Evolutionary conservation across 139 green algal genomes (phyloP), one percentile per base, ranked within the genome.

Genomic region (Chlorella vulgaris): DNA sequence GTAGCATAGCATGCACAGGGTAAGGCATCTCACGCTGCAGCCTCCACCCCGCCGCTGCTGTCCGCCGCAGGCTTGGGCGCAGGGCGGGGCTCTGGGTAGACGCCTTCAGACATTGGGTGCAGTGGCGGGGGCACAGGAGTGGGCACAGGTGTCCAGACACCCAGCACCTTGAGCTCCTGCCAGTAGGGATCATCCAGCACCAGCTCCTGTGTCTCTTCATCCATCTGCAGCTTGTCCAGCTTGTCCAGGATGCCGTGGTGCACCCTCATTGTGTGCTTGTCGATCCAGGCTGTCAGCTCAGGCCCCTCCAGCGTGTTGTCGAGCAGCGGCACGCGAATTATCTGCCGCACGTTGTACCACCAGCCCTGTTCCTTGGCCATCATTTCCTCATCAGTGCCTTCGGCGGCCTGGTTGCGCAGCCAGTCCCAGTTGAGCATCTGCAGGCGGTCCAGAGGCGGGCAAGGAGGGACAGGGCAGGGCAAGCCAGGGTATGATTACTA

Each of bases 381-480:
- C 21, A 29, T 28, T 26, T 60, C 40, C 50, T 51, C 31, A 21
- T 3, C 10, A 35, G 29, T 39, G 33, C 53, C 39, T 8, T 81
- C 13, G 1, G 42, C 40, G n/a, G 83, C 78, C 18, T n/a, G n/a
- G 71, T 88, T 88, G 53, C 4, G 4, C 40, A 78, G 36, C 83
- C 83, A 88, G 62, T 88, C 83, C 83, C 83, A 88, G 18, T 88
- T 85, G 5, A 85, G 24, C 78, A 88, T 33, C 83, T 87, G 66
- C 40, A 68, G 55, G 5, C 19, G 24, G 40, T 35, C 68, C 35
- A 38, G 3, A 1, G 22, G 6, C 22, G 39, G 10, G 61, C 19
- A 69, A 28, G 35, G 36, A 7, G 24, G 10, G n/a, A n/a, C n/a
- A n/a, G n/a, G n/a, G n/a, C n/a, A n/a, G n/a, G n/a, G 13, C 6